Conservation (phyloP, 352 stramenopile genomes). For the Phytophthora tubulina region DNA sequence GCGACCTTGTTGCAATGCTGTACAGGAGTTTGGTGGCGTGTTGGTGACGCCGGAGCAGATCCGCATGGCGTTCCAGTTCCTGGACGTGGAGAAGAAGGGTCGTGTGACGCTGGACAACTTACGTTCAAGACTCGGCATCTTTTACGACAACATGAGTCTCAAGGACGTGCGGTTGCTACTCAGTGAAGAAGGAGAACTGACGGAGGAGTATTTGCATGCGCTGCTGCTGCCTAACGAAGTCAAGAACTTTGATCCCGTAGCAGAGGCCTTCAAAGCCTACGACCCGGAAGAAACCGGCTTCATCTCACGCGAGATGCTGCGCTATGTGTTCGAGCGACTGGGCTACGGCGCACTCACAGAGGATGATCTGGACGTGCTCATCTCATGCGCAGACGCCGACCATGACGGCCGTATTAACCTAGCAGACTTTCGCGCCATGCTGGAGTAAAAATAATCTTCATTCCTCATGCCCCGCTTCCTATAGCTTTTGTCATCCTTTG, state of each 20-base stretch:
- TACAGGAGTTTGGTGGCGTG: conserved; percentile 81
- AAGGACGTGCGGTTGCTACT: conserved; percentile 89
- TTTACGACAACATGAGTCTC: conserved; percentile 89
- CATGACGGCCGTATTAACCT: conserved; percentile 84
- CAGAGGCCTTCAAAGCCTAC: conserved; percentile 91
- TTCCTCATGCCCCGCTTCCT: conserved; percentile 24
- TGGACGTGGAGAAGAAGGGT: conserved; percentile 86
- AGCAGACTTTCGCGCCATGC: conserved; percentile 82
- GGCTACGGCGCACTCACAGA: conserved; percentile 85
- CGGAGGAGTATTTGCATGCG: conserved; percentile 78
- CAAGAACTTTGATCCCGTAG: conserved; percentile 91
- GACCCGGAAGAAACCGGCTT: conserved; percentile 90
- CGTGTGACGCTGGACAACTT: conserved; percentile 87
- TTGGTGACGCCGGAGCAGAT: conserved; percentile 89
- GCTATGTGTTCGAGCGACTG: conserved; percentile 83
- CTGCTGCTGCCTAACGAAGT: conserved; percentile 91
- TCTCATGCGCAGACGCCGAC: conserved; percentile 89
- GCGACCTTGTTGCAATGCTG: neutral
- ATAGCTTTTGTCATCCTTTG: conserved; percentile 9
- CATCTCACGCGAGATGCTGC: conserved; percentile 83
- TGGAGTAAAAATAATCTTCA: conserved; percentile 52
- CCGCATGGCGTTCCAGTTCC: conserved; percentile 88
- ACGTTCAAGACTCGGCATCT: conserved; percentile 80
- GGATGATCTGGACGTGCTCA: conserved; percentile 85
- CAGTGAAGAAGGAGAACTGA: conserved; percentile 82